Percentiles rank a stretch among this genome's conserved stretches.
Conservation (phyloP, 495 filamentous ascomycete genomes). For the Penicillium paradoxum region DNA sequence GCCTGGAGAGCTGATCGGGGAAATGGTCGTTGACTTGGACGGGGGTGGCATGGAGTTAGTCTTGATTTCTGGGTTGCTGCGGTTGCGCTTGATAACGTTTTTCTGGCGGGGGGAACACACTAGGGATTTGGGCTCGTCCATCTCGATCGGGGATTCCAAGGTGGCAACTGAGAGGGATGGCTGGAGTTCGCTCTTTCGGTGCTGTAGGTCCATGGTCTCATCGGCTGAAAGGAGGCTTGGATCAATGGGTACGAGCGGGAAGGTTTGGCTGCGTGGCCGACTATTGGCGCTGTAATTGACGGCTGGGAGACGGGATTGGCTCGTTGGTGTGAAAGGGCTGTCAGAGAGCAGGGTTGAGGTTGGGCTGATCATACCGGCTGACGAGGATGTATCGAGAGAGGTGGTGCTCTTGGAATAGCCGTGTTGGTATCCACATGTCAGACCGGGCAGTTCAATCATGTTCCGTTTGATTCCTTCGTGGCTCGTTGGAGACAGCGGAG, state of each 20-base stretch:
- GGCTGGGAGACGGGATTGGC: slow-evolving; percentile 57
- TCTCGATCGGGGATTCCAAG: slow-evolving; percentile 67
- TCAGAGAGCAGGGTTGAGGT: slow-evolving; percentile 79
- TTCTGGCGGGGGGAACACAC: slow-evolving; percentile 21
- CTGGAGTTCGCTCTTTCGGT: slow-evolving; percentile 54
- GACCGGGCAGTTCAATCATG: slow-evolving; percentile 49
- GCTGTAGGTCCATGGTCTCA: slow-evolving; percentile 56
- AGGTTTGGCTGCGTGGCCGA: slow-evolving; percentile 86
- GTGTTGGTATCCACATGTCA: slow-evolving; percentile 49
- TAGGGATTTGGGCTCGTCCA: slow-evolving; percentile 28
- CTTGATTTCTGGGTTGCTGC: slow-evolving; percentile 43
- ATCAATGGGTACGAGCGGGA: slow-evolving; percentile 66
- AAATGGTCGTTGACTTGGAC: slow-evolving; percentile 34
- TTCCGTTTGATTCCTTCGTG: slow-evolving; percentile 59
- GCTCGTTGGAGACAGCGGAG: slow-evolving; percentile 62
- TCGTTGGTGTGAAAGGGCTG: slow-evolving; percentile 64
- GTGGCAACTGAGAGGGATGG: slow-evolving; percentile 53
- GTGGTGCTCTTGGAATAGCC: slow-evolving; percentile 54
- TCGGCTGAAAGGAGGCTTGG: slow-evolving; percentile 65
- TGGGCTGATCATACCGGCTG: slow-evolving; percentile 73
- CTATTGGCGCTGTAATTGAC: slow-evolving; percentile 31
- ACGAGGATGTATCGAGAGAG: slow-evolving; percentile 56
- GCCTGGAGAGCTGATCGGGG: slow-evolving; percentile 38
- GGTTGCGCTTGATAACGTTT: slow-evolving; percentile 41
- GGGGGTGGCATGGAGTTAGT: slow-evolving; percentile 46